These are phyloP conservation scores for Sugiyamaella mastotermitis DNA, from an alignment of 805 yeast genomes.

Conservation along the genomic window DNA sequence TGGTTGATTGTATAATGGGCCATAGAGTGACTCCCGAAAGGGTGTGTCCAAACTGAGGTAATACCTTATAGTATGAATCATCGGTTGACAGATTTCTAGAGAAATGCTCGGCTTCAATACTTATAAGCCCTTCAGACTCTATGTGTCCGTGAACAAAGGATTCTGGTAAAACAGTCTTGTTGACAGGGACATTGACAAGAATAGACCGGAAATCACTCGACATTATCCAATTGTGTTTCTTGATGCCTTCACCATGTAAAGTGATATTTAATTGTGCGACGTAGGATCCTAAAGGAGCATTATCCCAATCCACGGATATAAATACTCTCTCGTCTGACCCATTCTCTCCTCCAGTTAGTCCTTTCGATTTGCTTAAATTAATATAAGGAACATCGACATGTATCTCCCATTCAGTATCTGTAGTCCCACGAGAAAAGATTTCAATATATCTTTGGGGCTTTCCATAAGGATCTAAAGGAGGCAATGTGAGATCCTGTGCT, in stretches of 20 bases:
- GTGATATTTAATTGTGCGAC: not conserved
- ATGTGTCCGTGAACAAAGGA: constrained; percentile 11
- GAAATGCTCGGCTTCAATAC: constrained; percentile 15
- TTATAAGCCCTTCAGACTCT: constrained; percentile 15
- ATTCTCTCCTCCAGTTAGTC: constrained; percentile 7
- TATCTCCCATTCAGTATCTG: constrained; percentile 8
- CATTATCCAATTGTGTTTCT: too few species aligned
- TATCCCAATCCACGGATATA: constrained; percentile 8
- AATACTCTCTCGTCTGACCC: constrained; percentile 5
- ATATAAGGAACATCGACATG: constrained; percentile 8
- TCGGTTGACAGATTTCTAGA: constrained; percentile 1
- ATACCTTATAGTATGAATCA: constrained; percentile 8
- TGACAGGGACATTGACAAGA: constrained; percentile 7
- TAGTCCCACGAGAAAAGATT: constrained; percentile 7
- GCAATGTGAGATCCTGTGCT: constrained; percentile 5
- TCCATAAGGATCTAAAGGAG: constrained; percentile 11
- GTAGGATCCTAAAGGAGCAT: constrained; percentile 6
- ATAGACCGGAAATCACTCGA: too few species aligned
- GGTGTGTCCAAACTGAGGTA: constrained; percentile 11
- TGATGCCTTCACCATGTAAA: not conserved
- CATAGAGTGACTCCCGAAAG: constrained; percentile 15
- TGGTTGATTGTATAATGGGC: constrained; percentile 9
- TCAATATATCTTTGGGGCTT: constrained; percentile 8
- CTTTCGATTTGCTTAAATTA: constrained; percentile 8
- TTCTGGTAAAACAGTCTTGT: constrained; percentile 3